A percentile compares a stretch with the other conserved stretches of the same genome.
These are phyloP conservation scores for Magnusiomyces ingens DNA, from an alignment of 1,139 yeast genomes.

Conservation along the genomic window DNA sequence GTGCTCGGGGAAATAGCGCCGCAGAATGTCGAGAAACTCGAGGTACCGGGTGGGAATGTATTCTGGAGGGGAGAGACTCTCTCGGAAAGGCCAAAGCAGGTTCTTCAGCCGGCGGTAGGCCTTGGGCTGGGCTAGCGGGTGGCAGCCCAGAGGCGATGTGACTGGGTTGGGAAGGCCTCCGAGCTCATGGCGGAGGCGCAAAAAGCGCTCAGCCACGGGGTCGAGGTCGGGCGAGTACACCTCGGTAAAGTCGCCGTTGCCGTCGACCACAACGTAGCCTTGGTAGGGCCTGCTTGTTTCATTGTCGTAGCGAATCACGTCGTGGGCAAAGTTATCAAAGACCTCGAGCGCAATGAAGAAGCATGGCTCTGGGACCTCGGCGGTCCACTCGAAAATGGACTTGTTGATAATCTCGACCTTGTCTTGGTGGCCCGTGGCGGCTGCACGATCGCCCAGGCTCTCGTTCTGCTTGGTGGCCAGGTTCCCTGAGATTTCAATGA, in stretches of 20 bases:
- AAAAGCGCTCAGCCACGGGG: conserved; percentile 48
- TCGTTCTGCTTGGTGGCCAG: conserved; percentile 56
- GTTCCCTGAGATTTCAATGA: conserved; percentile 68
- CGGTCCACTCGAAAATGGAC: conserved; percentile 72
- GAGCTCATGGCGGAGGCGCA: conserved; percentile 47
- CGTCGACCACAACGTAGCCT: conserved; percentile 71
- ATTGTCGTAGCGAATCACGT: conserved; percentile 69
- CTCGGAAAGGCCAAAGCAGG: conserved; percentile 52
- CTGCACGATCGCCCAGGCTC: conserved; percentile 26
- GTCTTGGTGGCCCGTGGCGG: conserved; percentile 40
- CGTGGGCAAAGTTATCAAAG: conserved; percentile 81
- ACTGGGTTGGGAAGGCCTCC: conserved; percentile 30
- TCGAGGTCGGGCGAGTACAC: conserved; percentile 66
- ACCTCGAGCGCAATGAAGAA: conserved; percentile 79
- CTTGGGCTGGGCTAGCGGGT: conserved; percentile 35
- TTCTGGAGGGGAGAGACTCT: conserved; percentile 66
- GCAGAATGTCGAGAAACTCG: conserved; percentile 58
- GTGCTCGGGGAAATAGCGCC: conserved; percentile 68
- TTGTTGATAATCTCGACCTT: conserved; percentile 63
- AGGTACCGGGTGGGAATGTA: conserved; percentile 72
- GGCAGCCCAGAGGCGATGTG: conserved; percentile 32
- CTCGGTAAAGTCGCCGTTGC: conserved; percentile 70
- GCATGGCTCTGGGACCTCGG: conserved; percentile 59
- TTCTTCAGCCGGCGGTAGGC: conserved; percentile 32
- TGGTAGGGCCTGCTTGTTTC: conserved; percentile 62